A percentile compares a stretch with the other conserved stretches of the same genome.
Evolutionary conservation across 1,139 yeast species (phyloP).

Genomic region (Yamadazyma pseudoaaseri): DNA sequence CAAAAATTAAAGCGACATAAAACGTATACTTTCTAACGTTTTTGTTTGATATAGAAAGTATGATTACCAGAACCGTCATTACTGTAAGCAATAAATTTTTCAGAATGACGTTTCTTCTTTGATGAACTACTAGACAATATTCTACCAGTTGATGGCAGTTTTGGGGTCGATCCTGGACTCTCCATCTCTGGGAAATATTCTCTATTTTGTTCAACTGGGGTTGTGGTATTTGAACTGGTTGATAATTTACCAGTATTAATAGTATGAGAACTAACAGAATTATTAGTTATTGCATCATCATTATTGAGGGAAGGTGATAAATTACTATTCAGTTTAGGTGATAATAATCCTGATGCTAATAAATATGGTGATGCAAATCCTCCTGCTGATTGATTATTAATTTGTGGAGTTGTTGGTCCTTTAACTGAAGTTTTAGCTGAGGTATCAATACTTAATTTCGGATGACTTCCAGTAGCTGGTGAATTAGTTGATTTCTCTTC

Average conservation of each 20-base stretch:
- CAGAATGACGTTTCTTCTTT: slow-evolving; percentile 23
- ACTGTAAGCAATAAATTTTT: slow-evolving; percentile 43
- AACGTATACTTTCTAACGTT: slow-evolving; percentile 20
- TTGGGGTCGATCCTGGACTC: slow-evolving; percentile 18
- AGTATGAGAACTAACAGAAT: slow-evolving; percentile 4
- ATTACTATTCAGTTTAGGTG: slow-evolving; percentile 37
- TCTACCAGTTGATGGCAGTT: slow-evolving; percentile 15
- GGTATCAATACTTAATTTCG: slow-evolving; percentile 37
- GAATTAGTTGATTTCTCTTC: slow-evolving; percentile 19
- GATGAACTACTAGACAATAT: slow-evolving; percentile 19
- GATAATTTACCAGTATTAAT: slow-evolving; percentile 9
- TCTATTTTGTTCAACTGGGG: slow-evolving; percentile 14
- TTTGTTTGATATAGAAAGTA: slow-evolving; percentile 38
- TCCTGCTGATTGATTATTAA: slow-evolving; percentile 18
- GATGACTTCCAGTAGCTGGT: slow-evolving; percentile 12
- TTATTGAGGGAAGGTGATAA: slow-evolving; percentile 20
- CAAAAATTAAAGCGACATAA: slow-evolving; percentile 1
- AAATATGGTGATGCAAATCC: slow-evolving; percentile 65
- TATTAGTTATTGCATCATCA: slow-evolving; percentile 5
- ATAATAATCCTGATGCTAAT: slow-evolving; percentile 53
- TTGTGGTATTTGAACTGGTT: slow-evolving; percentile 11
- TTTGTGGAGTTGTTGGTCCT: slow-evolving; percentile 32
- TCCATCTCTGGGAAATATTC: slow-evolving; percentile 15
- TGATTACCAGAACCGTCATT: slow-evolving; percentile 45
- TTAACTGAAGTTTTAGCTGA: slow-evolving; percentile 19